Base-by-base conservation (phyloP, 2,329 filamentous ascomycete genomes). In the Trichoderma breve region DNA sequence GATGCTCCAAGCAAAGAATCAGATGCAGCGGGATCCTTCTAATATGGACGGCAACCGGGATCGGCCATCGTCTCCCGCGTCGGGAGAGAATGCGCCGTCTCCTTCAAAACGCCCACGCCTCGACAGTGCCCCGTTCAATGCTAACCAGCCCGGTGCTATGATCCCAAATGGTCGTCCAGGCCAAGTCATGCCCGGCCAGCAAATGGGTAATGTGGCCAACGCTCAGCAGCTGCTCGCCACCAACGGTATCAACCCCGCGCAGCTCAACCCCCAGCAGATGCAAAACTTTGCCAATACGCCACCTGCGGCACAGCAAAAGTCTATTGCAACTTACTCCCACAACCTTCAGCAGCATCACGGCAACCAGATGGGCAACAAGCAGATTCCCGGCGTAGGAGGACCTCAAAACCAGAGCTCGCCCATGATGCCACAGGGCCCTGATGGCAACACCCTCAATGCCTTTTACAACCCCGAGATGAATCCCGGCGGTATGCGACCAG, bases 21-120 rank as follows among this genome's bases (percentile, higher is more conserved):
- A 93, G 80, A 97, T 97, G 93, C 93, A 95, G 80, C 88, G 94
- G 73, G 94, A 97, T 77, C 92, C 93, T 69, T 95, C 93, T 18
- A 91, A 92, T 74, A 94, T 96, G 88, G 94, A 97, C 77, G 92
- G 92, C 81, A 93, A 92, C 82, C 92, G 92, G 73, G 90, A 91
- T 74, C 90, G 94, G 73, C 91, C 94, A 32, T 90, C 91, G 72
- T 97, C 95, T 39, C 95, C 95, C 8, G 90, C 91, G 65, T 91
- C 92, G 47, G 91, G 90, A 70, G 95, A 98, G 68, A 96, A 96
- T 78, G 94, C 93, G 30, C 94, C 94, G 5, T 98, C 95, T 36
- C 95, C 95, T 2, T 95, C 93, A 74, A 98, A 98, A 85, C 89
- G 95, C 78, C 93, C 91, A 72, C 92, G 95, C 71, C 88, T 97